A percentile compares a stretch with the other conserved stretches of the same genome.
Evolutionary conservation across 331 rosid genomes (phyloP).

Genomic region (Cucumis variabilis): DNA sequence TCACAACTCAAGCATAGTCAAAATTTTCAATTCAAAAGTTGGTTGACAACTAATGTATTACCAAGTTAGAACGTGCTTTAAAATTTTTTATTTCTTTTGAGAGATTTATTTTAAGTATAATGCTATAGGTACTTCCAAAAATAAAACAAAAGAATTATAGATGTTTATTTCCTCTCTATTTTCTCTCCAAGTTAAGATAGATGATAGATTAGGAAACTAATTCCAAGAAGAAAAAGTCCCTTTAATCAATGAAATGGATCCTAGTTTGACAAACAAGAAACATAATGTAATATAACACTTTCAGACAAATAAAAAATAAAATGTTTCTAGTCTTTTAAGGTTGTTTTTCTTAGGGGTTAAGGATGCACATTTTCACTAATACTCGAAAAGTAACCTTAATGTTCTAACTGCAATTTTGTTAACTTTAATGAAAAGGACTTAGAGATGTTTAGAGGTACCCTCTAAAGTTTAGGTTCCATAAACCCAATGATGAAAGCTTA

Average conservation of each 20-base stretch:
- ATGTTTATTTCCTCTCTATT: not conserved
- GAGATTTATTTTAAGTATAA: not conserved
- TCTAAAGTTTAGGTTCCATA: not conserved
- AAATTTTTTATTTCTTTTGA: not conserved
- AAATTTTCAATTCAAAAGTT: too few species aligned
- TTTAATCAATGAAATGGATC: not conserved
- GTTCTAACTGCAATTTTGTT: not conserved
- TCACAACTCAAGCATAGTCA: too few species aligned
- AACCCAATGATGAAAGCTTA: not conserved
- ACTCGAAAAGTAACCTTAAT: not conserved
- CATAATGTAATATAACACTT: not conserved
- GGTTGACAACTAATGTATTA: too few species aligned
- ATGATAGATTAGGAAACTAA: not conserved
- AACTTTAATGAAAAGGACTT: not conserved
- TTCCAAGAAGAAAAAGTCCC: not conserved
- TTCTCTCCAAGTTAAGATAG: not conserved
- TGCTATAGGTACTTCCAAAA: not conserved
- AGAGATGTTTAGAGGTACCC: not conserved
- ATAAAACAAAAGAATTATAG: not conserved
- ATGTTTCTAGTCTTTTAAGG: too few species aligned
- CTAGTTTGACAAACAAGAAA: constrained; percentile 1
- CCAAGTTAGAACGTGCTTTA: too few species aligned
- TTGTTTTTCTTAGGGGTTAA: not conserved
- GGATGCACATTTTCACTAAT: not conserved
- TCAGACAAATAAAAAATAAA: not conserved